phyloP scores from a whole-genome alignment of 768 basidiomycete genomes.

The Macrolepiota albuminosa region DNA sequence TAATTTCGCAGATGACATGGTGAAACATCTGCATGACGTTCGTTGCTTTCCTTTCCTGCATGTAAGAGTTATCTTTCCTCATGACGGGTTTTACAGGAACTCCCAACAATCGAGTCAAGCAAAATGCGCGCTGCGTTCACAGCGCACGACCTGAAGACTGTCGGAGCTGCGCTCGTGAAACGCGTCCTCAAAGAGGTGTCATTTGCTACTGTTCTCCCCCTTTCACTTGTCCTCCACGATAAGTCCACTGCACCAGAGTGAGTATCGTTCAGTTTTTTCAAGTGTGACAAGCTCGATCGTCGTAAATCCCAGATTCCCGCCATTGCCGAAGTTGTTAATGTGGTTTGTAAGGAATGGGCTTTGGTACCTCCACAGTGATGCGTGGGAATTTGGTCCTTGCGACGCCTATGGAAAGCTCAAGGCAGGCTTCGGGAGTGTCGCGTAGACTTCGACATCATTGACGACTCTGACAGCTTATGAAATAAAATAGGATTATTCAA shows the following conservation, averaged over 20 bases:
- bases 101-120: constrained; percentile 21
- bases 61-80: not conserved
- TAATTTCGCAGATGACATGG: constrained; percentile 21
- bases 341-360: constrained; percentile 21
- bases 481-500: too few species aligned
- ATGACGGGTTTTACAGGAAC: constrained; percentile 16
- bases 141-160: constrained; percentile 18
- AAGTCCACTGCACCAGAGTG: constrained; percentile 19
- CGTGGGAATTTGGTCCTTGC: constrained; percentile 28
- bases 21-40: constrained; percentile 20
- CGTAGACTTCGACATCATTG: too few species aligned
- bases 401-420: constrained; percentile 21
- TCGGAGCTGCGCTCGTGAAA: constrained; percentile 18
- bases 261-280: not conserved
- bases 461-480: too few species aligned
- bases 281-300: not conserved
- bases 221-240: constrained; percentile 17
- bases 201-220: constrained; percentile 19
- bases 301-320: constrained; percentile 20
- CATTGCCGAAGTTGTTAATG: constrained; percentile 20
- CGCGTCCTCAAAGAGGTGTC: constrained; percentile 16
- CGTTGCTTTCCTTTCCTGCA: not conserved
- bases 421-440: not conserved
- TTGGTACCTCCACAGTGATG: constrained; percentile 20
- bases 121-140: constrained; percentile 22